These are phyloP conservation scores for barley (Hordeum vulgare) DNA, from an alignment of 176 grass and related monocot species.

Conservation along the genomic window MorexV3_pseudomolecules_assembly NC_058520.1:401559246-401559745, in stretches of 20 bases:
- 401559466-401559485: conserved; percentile 11
- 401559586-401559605: conserved; percentile 57
- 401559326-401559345: conserved; percentile 22
- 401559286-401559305: not conserved
- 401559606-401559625: conserved; percentile 54
- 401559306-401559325: not conserved
- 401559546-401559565: conserved; percentile 57
- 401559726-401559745: conserved; percentile 71
- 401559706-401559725: conserved; percentile 38
- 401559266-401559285: conserved; percentile 6
- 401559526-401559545: conserved; percentile 41
- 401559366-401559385: conserved; percentile 34
- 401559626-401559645: conserved; percentile 42
- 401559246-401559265: conserved; percentile 52
- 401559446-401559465: conserved; percentile 63
- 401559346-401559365: conserved; percentile 39
- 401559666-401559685: conserved; percentile 67
- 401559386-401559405: conserved; percentile 34
- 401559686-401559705: conserved; percentile 74
- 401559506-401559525: conserved; percentile 61
- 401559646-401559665: conserved; percentile 63
- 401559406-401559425: conserved; percentile 32
- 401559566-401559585: conserved; percentile 81
- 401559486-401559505: conserved; percentile 23
- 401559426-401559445: conserved; percentile 66